phyloP scores from a whole-genome alignment of 352 stramenopile species.

The Pythium rhizo-oryzae region DNA sequence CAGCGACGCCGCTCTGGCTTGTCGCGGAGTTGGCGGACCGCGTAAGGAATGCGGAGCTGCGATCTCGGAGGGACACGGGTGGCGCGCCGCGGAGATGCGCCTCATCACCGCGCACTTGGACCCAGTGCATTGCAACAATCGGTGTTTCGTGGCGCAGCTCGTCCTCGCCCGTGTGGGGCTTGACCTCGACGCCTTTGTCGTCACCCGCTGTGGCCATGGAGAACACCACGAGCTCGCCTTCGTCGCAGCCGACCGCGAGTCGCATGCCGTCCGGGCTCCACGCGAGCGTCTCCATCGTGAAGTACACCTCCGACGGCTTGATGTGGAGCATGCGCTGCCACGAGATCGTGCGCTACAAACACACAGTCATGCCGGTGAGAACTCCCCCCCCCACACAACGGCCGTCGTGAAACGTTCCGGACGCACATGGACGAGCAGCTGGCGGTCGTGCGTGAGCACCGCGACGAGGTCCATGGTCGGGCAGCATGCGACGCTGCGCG shows the following conservation, averaged over 20 bases:
- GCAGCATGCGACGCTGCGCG: slow-evolving; percentile 53
- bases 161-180: slow-evolving; percentile 19
- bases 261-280: slow-evolving; percentile 72
- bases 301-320: slow-evolving; percentile 58
- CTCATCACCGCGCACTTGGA: slow-evolving; percentile 4
- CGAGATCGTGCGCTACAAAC: slow-evolving; percentile 61
- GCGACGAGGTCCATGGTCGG: slow-evolving; percentile 83
- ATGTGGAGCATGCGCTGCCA: slow-evolving; percentile 80
- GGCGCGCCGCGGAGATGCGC: background rate
- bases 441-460: slow-evolving; percentile 63
- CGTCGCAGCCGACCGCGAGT: slow-evolving; percentile 67
- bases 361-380: background rate
- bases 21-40: background rate
- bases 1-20: background rate
- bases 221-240: slow-evolving; percentile 72
- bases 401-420: too few relatives aligned
- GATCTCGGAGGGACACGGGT: slow-evolving; percentile 8
- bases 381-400: too few relatives aligned
- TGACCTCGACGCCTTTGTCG: slow-evolving; percentile 27
- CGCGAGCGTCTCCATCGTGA: slow-evolving; percentile 53
- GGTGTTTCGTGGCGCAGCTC: slow-evolving; percentile 41
- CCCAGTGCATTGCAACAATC: slow-evolving; percentile 70
- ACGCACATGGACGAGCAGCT: slow-evolving; percentile 78
- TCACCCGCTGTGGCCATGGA: slow-evolving; percentile 53
- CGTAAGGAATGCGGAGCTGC: slow-evolving; percentile 2